Conservation (phyloP, 805 yeast species). For the Grigorovia jiainica region DNA sequence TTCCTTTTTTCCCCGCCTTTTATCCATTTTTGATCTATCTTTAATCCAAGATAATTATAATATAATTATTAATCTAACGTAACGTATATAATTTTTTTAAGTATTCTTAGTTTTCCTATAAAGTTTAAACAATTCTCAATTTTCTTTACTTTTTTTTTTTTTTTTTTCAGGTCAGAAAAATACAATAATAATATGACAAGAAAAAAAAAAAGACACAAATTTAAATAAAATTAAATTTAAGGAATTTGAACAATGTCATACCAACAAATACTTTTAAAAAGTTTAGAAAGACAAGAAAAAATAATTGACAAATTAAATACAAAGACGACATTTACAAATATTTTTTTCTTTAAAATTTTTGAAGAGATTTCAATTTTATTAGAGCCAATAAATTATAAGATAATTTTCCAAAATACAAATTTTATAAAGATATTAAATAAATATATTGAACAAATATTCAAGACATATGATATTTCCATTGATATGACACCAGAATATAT, state of each 20-base stretch:
- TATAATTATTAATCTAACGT: neutral
- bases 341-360: neutral
- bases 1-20: neutral
- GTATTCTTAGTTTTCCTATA: neutral
- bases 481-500: conserved; percentile 13
- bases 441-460: neutral
- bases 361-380: neutral
- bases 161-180: neutral
- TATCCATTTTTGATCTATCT: too few species aligned
- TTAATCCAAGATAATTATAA: too few species aligned
- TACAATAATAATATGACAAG: too few species aligned
- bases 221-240: too few species aligned
- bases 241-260: neutral
- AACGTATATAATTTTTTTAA: neutral
- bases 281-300: neutral
- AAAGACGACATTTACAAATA: neutral
- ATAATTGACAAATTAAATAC: neutral
- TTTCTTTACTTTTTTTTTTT: neutral
- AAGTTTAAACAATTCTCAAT: neutral
- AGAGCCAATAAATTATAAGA: neutral
- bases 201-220: too few species aligned
- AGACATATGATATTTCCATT: conserved; percentile 2
- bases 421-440: neutral
- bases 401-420: neutral
- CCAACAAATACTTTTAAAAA: neutral